phyloP scores from a whole-genome alignment of 306 rosid genomes.

The Sesbania bispinosa region DNA sequence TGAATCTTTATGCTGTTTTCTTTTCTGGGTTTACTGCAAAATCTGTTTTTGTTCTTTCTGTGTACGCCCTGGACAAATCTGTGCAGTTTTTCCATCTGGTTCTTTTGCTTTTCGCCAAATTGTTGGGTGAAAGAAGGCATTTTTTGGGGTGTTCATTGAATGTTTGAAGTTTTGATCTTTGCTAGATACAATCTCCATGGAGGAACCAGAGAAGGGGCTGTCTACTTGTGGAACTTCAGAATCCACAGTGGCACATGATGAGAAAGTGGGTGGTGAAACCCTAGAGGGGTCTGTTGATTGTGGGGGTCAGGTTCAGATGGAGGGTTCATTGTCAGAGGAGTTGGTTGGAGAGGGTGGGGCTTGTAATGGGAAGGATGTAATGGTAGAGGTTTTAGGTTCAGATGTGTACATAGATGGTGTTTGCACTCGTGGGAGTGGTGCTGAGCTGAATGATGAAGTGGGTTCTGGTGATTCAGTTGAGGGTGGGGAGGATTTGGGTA shows the following conservation, averaged over 20 bases:
- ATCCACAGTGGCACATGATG: constrained; percentile 37
- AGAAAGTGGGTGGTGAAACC: constrained; percentile 38
- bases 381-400: constrained; percentile 79
- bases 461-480: constrained; percentile 27
- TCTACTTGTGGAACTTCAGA: constrained; percentile 38
- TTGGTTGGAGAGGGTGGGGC: constrained; percentile 36
- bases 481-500: constrained; percentile 23
- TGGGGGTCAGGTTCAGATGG: constrained; percentile 21
- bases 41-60: neutral
- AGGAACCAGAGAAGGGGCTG: constrained; percentile 52
- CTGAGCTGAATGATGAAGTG: constrained; percentile 31
- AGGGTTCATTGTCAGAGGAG: constrained; percentile 35
- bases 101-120: constrained; percentile 22
- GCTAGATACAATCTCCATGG: constrained; percentile 59
- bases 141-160: neutral
- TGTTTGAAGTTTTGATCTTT: constrained; percentile 25
- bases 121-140: neutral
- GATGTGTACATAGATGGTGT: constrained; percentile 83
- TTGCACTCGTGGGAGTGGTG: constrained; percentile 43
- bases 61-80: constrained; percentile 15
- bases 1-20: neutral
- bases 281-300: constrained; percentile 34
- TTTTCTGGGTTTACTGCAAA: neutral
- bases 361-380: constrained; percentile 71
- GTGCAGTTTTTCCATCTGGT: constrained; percentile 36